phyloP scores from a whole-genome alignment of 1,139 yeast species.

The Entelexis paramagnoliae region DNA sequence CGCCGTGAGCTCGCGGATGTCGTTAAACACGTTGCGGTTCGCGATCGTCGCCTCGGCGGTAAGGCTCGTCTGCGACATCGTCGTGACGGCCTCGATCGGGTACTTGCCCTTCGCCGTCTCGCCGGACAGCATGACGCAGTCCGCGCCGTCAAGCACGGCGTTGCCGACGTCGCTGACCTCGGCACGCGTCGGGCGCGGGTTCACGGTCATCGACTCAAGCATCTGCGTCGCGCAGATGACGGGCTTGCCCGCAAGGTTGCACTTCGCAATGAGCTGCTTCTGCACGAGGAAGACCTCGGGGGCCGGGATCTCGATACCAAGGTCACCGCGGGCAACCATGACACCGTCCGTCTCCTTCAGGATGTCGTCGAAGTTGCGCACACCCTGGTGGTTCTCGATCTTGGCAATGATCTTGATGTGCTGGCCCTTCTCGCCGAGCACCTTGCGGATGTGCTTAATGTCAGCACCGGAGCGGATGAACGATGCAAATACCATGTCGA shows the following conservation, averaged over 20 bases:
- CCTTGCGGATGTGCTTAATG: conserved; percentile 80
- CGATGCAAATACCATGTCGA: conserved; percentile 97
- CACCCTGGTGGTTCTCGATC: conserved; percentile 99
- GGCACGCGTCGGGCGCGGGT: conserved; percentile 99
- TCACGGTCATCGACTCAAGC: conserved; percentile 98
- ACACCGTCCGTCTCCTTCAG: conserved; percentile 94
- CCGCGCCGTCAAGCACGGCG: conserved; percentile 98
- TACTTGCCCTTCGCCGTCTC: conserved; percentile 99
- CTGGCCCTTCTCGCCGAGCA: conserved; percentile 93
- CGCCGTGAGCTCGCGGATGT: conserved; percentile 72
- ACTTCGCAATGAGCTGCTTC: conserved; percentile 97
- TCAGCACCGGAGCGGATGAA: conserved; percentile 93
- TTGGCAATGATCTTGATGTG: conserved; percentile 91
- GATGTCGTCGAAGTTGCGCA: conserved; percentile 96
- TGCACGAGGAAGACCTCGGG: conserved; percentile 98
- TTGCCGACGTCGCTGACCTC: conserved; percentile 99
- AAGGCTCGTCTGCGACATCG: conserved; percentile 97
- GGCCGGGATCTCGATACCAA: conserved; percentile 99
- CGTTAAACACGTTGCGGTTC: conserved; percentile 77
- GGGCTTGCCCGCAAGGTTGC: conserved; percentile 99
- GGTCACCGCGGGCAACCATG: conserved; percentile 99
- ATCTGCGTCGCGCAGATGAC: conserved; percentile 99
- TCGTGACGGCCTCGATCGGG: conserved; percentile 92
- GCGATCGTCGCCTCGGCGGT: conserved; percentile 97
- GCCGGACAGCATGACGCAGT: conserved; percentile 98